phyloP scores from a whole-genome alignment of 495 filamentous ascomycete species.

The Neurospora sublineolata region DNA sequence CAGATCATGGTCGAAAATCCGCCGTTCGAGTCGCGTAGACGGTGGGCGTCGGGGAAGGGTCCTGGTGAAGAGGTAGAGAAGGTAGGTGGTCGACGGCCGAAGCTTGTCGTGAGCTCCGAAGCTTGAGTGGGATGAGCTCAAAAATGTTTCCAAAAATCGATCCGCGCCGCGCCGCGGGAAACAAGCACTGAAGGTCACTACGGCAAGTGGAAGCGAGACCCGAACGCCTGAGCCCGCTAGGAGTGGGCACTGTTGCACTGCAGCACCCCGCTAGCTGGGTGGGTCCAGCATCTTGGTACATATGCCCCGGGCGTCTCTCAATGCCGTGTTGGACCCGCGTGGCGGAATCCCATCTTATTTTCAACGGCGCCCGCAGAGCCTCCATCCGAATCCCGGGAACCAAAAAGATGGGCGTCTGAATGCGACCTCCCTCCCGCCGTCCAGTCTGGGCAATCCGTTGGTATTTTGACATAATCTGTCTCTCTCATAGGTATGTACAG shows the following conservation, averaged over 20 bases:
- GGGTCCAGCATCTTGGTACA: background rate
- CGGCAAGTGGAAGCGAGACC: background rate
- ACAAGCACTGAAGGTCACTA: background rate
- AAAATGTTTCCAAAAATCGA: slow-evolving; percentile 1
- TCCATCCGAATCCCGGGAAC: background rate
- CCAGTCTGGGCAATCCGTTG: background rate
- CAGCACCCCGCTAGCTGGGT: background rate
- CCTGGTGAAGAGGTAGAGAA: background rate
- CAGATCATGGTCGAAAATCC: slow-evolving; percentile 10
- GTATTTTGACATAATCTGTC: slow-evolving; percentile 1
- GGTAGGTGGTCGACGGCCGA: background rate
- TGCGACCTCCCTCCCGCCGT: background rate
- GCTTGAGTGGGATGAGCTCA: background rate
- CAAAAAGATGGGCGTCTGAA: background rate
- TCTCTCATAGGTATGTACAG: slow-evolving; percentile 11
- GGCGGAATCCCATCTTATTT: background rate
- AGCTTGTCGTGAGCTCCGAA: background rate
- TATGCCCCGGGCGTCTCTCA: background rate
- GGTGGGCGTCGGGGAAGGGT: background rate
- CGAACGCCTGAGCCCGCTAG: background rate
- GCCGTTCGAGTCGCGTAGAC: background rate
- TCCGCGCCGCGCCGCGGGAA: background rate
- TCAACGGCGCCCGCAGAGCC: background rate
- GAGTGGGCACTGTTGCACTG: background rate
- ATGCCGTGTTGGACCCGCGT: background rate